Base-by-base conservation (phyloP, 257 asterid species). In the Vinca minor region DNA sequence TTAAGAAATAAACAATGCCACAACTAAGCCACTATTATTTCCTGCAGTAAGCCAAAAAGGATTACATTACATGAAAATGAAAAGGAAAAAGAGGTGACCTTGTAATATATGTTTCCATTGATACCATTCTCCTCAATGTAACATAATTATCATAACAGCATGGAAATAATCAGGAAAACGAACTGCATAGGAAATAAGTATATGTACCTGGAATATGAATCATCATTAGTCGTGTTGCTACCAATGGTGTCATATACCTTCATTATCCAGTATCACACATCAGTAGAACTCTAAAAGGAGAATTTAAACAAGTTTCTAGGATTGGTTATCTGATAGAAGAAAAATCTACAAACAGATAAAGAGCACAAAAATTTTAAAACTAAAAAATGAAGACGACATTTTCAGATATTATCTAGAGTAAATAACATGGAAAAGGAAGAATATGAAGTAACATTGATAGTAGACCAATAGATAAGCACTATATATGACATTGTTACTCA, bases 191-290 rank as follows among this genome's bases (percentile, higher is more conserved):
- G 2, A 35, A 59, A 44, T 28, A 36, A 1, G 9, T 10, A 63
- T 62, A 49, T 32, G 65, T 78, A 92, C 98, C 97, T 82, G 74
- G 77, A 74, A 74, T 75, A 66, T 64, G 82, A 71, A 68, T 87
- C 95, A 65, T 89, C 97, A 35, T 92, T 97, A 68, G 81, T 78
- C 78, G 79, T 81, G 83, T 74, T 81, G 74, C 93, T 83, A 64
- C 98, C 97, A 71, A 85, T 84, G 45, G 96, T 89, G 78, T 92
- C 98, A 76, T 78, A 83, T 63, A 92, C 98, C 98, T 92, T 79
- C 83, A 77, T 63, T 57, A 68, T 64, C 65, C 59, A 73, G 58
- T 58, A 62, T 62, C 66, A 82, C 47, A 38, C 63, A 74, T 69
- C 53, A 71, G 78, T 58, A 70, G 53, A 64, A 42, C 47, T 52